phyloP scores from a whole-genome alignment of 2,329 filamentous ascomycete species.

The Scorias spongiosa region DNA sequence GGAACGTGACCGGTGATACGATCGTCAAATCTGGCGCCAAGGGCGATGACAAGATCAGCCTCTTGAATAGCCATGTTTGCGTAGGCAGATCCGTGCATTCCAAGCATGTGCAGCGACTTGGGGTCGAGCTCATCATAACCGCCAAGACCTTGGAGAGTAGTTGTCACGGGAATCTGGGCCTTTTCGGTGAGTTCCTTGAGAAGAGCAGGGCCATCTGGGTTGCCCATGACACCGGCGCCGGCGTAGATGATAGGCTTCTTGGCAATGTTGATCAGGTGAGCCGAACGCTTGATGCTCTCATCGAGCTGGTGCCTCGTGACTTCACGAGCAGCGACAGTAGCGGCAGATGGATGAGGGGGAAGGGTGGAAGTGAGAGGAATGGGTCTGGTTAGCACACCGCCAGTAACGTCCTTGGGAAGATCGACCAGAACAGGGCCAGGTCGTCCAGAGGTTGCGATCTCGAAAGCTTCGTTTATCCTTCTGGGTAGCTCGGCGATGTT shows the following conservation, averaged over 20 bases:
- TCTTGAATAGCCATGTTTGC: slow-evolving; percentile 98
- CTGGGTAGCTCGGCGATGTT: slow-evolving; percentile 82
- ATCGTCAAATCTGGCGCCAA: slow-evolving; percentile 90
- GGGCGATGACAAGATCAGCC: slow-evolving; percentile 85
- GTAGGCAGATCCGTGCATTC: slow-evolving; percentile 94
- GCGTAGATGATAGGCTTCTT: slow-evolving; percentile 95
- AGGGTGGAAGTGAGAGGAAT: slow-evolving; percentile 65
- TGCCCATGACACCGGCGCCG: slow-evolving; percentile 73
- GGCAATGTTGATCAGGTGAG: slow-evolving; percentile 67
- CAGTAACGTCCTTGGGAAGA: slow-evolving; percentile 91
- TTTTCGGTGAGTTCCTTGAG: slow-evolving; percentile 82
- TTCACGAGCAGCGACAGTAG: slow-evolving; percentile 65
- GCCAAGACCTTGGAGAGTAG: slow-evolving; percentile 85
- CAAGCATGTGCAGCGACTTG: slow-evolving; percentile 94
- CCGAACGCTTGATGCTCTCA: slow-evolving; percentile 59
- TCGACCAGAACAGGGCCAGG: slow-evolving; percentile 93
- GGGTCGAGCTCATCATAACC: slow-evolving; percentile 84
- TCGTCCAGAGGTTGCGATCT: slow-evolving; percentile 87
- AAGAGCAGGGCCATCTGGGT: slow-evolving; percentile 61
- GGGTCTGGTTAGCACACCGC: slow-evolving; percentile 62
- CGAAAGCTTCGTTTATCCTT: slow-evolving; percentile 93
- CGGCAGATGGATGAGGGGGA: slow-evolving; percentile 71
- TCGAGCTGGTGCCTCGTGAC: slow-evolving; percentile 57
- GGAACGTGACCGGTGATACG: slow-evolving; percentile 70
- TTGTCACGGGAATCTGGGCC: slow-evolving; percentile 83